Evolutionary conservation across 306 rosid species (phyloP).

Genomic region (Rosa rugosa): DNA sequence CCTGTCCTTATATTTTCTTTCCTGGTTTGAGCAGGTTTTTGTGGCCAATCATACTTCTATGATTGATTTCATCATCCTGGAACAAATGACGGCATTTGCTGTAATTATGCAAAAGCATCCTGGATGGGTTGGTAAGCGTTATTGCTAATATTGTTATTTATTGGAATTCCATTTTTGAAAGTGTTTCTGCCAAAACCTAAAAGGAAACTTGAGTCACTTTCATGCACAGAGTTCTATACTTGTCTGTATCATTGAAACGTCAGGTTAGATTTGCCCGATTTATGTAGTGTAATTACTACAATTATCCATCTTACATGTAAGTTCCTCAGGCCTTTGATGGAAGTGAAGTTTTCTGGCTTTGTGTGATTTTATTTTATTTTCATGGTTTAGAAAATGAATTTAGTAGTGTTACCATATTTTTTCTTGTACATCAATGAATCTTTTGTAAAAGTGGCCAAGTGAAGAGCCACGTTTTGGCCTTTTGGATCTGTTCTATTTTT

Average conservation of each 20-base stretch:
- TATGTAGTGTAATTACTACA: neutral
- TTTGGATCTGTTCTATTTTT: neutral
- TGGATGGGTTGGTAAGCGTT: slow-evolving; percentile 97
- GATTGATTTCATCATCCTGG: slow-evolving; percentile 94
- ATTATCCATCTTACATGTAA: neutral
- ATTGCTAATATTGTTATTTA: neutral
- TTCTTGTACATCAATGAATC: neutral
- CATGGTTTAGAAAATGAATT: neutral
- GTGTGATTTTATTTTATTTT: neutral
- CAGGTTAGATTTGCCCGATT: neutral
- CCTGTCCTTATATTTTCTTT: slow-evolving; percentile 16
- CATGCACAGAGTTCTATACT: neutral
- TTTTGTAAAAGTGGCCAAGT: neutral
- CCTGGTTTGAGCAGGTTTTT: slow-evolving; percentile 66
- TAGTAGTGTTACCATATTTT: neutral
- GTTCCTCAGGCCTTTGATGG: neutral
- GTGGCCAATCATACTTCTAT: slow-evolving; percentile 97
- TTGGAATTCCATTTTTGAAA: neutral
- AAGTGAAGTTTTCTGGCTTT: neutral
- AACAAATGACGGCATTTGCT: slow-evolving; percentile 99
- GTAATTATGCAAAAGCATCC: slow-evolving; percentile 98
- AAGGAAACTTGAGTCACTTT: neutral
- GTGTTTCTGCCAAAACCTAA: slow-evolving; percentile 8
- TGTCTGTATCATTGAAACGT: neutral
- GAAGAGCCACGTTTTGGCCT: neutral